Evolutionary conservation across 1,139 yeast species (phyloP), one percentile per base, ranked within the genome.

Genomic region (Sugiyamaella pinicola): DNA sequence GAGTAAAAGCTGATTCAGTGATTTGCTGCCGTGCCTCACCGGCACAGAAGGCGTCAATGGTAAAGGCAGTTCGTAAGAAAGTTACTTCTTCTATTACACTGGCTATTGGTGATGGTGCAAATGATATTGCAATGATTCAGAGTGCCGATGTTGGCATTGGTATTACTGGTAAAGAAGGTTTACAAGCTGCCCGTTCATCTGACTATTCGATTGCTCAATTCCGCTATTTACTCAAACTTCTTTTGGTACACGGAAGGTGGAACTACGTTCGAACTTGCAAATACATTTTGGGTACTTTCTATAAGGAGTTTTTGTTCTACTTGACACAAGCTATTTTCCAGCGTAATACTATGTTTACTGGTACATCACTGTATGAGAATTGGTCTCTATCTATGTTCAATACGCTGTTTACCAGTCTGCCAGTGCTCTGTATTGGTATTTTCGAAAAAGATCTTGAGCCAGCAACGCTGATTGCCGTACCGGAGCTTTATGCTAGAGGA

Each of bases 101-200:
- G 56, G 99, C 99, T 0, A 88, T 95, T 66, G 99, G 99, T n/a
- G 99, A 93, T 72, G 99, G 99, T 62, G 99, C 99, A 1, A 93
- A 93, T 67, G 99, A 93, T 69, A 90, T 93, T 68, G 98, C 99
- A 2, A 93, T 93, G 99, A 93, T 93, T 58, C 98, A 93, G 72
- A 87, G 96, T 65, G 99, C 99, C 0, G 98, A 93, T 70, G 91
- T 93, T 54, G 99, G 99, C 19, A 83, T 93, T 57, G 99, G 99
- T 38, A 93, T 93, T 52, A 91, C 98, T 1, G 99, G 99, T 46
- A 87, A 86, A 62, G 99, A 93, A 72, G 99, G 99, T 1, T 73
- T 93, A 46, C 99, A 93, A 67, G 99, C 99, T 0, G 96, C 99
- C 0, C 76, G 99, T 61, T 80, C 96, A 0, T 85, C 98, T 0